Base-by-base conservation (phyloP, 257 asterid species). In the Verbena officinalis region DNA sequence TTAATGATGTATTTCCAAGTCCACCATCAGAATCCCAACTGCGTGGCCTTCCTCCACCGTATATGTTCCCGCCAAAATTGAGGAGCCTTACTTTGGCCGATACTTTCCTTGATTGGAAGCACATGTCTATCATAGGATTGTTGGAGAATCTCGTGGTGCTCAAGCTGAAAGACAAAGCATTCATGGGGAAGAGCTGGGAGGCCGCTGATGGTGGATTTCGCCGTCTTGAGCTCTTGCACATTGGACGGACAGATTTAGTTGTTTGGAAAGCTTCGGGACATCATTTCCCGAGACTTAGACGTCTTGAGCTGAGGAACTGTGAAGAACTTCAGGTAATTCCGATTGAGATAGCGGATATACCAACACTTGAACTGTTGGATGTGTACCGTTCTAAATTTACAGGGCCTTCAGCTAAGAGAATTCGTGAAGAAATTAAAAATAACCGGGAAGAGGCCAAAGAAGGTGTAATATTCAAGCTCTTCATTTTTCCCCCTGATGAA, bases 41-140 rank as follows among this genome's bases (percentile, higher is more conserved):
- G 11, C 22, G 19, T 9, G 59, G 40, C 24, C 77, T 73, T 62
- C 78, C 72, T 58, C 70, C 77, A 21, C 71, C 79, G 0, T 56
- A 69, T 9, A 71, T 65, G 24, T 77, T 77, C 30, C 83, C 77
- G 0, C 24, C 65, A 34, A 45, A 65, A 11, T 7, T 77, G 64
- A 77, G 55, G 51, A 69, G 71, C 46, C 52, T 77, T 5, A 77
- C 83, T 2, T 10, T 77, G 4, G 23, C 49, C 9, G 73, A 39
- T 15, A 77, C 82, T 9, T 66, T 51, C 27, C 76, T 77, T 1
- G 76, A 73, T 10, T 77, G 82, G 82, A 4, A 11, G 1, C 52
- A 69, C n/a, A 77, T 73, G 73, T 73, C 64, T 21, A 17, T 56
- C 16, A n/a, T 73, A 11, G 77, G 65, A 36, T 30, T 55, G 43